Percentiles rank a stretch among this genome's conserved stretches.
Conservation (phyloP, 192 early-diverging fungal species). For the Jimgerdemannia lactiflua region DNA sequence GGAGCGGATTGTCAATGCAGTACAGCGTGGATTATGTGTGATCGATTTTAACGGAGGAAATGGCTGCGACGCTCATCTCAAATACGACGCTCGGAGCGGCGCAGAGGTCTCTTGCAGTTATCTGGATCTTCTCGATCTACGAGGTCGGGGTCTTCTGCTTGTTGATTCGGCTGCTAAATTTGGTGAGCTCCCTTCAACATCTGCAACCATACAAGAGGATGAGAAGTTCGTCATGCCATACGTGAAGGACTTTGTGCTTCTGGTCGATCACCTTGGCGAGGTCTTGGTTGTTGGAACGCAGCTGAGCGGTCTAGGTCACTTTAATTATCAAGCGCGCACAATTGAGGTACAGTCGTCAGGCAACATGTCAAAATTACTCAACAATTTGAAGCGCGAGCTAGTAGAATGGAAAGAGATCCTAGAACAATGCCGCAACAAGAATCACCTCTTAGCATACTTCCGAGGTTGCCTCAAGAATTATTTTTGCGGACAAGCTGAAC, state of each 20-base stretch:
- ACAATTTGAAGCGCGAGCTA: conserved; percentile 7
- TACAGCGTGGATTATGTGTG: conserved; percentile 8
- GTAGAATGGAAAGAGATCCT: conserved; percentile 8
- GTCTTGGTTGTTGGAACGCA: conserved; percentile 6
- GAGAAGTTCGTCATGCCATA: not conserved
- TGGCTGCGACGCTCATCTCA: conserved; percentile 2
- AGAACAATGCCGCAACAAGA: not conserved
- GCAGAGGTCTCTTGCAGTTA: not conserved
- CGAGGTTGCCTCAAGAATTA: not conserved
- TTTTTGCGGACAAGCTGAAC: not conserved
- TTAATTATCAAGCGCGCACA: conserved; percentile 16
- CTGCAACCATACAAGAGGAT: not conserved
- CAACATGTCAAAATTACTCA: not conserved
- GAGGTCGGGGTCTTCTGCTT: conserved; percentile 17
- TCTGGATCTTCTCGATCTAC: conserved; percentile 16
- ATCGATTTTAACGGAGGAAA: conserved; percentile 2
- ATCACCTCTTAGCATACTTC: not conserved
- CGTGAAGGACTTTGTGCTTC: conserved; percentile 10
- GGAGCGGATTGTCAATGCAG: conserved; percentile 16
- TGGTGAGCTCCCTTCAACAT: not conserved
- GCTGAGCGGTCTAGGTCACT: conserved; percentile 18
- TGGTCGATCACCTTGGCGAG: conserved; percentile 11
- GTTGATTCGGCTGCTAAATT: conserved; percentile 2
- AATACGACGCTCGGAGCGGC: not conserved
- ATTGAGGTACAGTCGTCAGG: not conserved